Evolutionary conservation across 768 basidiomycete genomes (phyloP), one percentile per base, ranked within the genome.

Genomic region (Xanthoconium stramineum): DNA sequence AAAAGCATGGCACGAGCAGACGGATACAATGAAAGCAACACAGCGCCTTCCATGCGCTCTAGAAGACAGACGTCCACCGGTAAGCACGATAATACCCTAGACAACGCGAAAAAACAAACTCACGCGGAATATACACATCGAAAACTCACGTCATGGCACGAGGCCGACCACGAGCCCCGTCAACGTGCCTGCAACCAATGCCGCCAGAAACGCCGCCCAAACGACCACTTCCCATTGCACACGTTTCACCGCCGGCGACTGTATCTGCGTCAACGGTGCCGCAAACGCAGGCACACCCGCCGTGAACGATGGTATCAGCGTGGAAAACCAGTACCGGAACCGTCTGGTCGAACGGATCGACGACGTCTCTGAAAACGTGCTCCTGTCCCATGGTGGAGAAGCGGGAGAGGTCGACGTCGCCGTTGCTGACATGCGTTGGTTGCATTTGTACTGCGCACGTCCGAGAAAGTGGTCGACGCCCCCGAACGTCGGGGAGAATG

Each of bases 171-270:
- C 56, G 0, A 75, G 58, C 0, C 74, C 77, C 2, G 70, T 53
- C 53, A 80, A 36, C 13, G 52, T 61, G 3, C 67, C 57, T 17
- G 73, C 67, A 1, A 74, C 52, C 14, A 85, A 29, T 24, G 82
- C 71, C 0, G 82, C 82, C 11, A 83, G 61, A 0, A 74, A 30
- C 43, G 75, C 76, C 3, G 85, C 85, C 37, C 87, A 76, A 29
- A 88, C 74, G 32, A 91, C 87, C 30, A 92, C 86, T 70, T 91
- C 89, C 91, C 90, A 92, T 62, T 93, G 91, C 3, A 83, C 88
- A n/a, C 91, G 79, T 50, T 82, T 78, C 49, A 91, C 82, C 53
- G 86, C 77, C 15, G 88, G 84, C 56, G 80, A 88, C 48, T 88
- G 76, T 20, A 92, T 76, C 39, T 77, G 78, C 42, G 90, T 90